These are phyloP conservation scores for Candida albicans DNA, from an alignment of 1,139 yeast species.

Conservation along the genomic window DNA sequence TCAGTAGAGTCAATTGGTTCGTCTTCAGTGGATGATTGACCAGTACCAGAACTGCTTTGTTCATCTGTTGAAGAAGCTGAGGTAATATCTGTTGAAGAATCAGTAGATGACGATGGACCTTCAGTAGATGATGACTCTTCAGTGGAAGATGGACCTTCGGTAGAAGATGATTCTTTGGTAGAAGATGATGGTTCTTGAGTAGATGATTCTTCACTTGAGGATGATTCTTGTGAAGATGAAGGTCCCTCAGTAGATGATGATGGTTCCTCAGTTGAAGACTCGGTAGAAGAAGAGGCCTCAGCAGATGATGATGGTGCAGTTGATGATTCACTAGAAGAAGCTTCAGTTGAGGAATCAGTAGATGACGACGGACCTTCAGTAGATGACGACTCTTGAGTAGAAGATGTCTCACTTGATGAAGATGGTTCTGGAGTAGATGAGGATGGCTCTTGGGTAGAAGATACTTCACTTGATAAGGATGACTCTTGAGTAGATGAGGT, in stretches of 20 bases:
- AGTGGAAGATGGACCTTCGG: not conserved
- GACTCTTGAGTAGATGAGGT: not conserved
- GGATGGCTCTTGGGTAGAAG: not conserved
- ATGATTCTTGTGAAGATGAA: no score
- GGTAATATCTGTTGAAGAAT: no score
- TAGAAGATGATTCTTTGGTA: not conserved
- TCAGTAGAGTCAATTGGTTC: constrained; percentile 13
- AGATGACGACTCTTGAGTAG: not conserved
- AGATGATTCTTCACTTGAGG: constrained; percentile 14
- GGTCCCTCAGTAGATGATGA: constrained; percentile 5
- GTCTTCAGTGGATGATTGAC: constrained; percentile 14
- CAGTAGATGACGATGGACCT: constrained; percentile 1
- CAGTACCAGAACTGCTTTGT: constrained; percentile 1
- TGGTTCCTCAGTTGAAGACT: constrained; percentile 4
- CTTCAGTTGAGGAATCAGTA: constrained; percentile 1
- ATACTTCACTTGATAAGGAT: not conserved
- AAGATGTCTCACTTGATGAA: not conserved
- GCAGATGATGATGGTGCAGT: constrained; percentile 3
- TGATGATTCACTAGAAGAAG: constrained; percentile 1
- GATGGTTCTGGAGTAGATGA: not conserved
- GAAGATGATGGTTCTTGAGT: constrained; percentile 5
- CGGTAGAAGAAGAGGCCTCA: constrained; percentile 14
- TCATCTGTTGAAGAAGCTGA: no score
- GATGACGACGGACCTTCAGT: constrained; percentile 7
- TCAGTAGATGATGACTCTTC: not conserved